Evolutionary conservation across 108 stramenopile genomes (phyloP), one percentile per base, ranked within the genome.

Genomic region (Hondaea fermentalgiana): DNA sequence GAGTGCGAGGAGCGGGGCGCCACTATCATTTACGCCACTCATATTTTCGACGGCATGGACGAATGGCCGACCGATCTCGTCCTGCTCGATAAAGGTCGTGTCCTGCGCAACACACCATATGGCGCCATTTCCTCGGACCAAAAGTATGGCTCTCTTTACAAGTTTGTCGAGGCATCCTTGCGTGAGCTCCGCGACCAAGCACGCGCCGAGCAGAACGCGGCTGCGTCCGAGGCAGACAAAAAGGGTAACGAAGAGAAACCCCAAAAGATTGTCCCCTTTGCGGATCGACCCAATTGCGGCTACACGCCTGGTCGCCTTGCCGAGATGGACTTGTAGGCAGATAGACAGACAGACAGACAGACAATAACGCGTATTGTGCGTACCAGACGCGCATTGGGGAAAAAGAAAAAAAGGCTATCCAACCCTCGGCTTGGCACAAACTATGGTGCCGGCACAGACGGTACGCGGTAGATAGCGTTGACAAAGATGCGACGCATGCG

Each of bases 11-110:
- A 93, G 87, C 93, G 96, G 5, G 95, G 95, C 14, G 96, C 97
- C 3, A 98, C 98, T 17, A 97, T 99, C 76, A 89, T 99, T 43
- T 99, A 99, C 91, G 99, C 98, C 6, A 99, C 98, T 4, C 98
- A 99, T 90, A 99, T 99, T 72, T 99, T 99, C 93, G 99, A 98
- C 87, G 96, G 96, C 49, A 88, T 97, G 57, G 97, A 95, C 87
- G 95, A 94, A 5, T 97, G 96, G 96, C 95, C 95, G 51, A 93
- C 94, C 12, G 93, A 95, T 88, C 51, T 95, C 28, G 91, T 95
- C 76, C n/a, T 83, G 10, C 49, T 83, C 19, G 76, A 83, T 16
- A 23, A 53, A 12, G 76, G 76, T 16, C 45, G 76, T 12, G 76
- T 83, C 17, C 45, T 83, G n/a, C 76, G 76, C 51, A 53, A 53